These are phyloP conservation scores for Yamadazyma sp. DNA, from an alignment of 1,139 yeast species.

Conservation along the genomic window DNA sequence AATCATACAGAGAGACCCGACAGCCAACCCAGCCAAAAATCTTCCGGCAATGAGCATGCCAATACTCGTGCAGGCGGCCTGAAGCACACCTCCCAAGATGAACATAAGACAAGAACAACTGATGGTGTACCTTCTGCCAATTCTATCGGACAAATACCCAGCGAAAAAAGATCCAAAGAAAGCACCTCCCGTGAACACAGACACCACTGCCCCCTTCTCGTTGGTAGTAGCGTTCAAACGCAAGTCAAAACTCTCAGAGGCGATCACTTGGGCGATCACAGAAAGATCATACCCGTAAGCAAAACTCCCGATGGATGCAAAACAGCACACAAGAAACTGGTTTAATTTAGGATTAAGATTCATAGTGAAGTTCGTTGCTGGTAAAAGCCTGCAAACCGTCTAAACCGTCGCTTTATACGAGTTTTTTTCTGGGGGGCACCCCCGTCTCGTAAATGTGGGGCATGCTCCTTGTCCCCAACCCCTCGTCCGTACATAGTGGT, in stretches of 20 bases:
- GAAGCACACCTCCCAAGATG: conserved; percentile 24
- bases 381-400: too few species aligned
- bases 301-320: conserved; percentile 26
- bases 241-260: conserved; percentile 20
- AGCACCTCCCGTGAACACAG: conserved; percentile 29
- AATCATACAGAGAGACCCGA: conserved; percentile 21
- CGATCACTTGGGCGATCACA: conserved; percentile 25
- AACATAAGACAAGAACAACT: conserved; percentile 19
- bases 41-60: conserved; percentile 25
- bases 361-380: too few species aligned
- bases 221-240: conserved; percentile 19
- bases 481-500: too few species aligned
- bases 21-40: conserved; percentile 23
- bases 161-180: conserved; percentile 26
- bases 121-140: conserved; percentile 22
- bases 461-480: not conserved
- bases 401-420: too few species aligned
- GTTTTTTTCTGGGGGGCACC: too few species aligned
- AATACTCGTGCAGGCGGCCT: conserved; percentile 20
- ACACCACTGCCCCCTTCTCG: conserved; percentile 25
- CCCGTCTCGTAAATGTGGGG: too few species aligned
- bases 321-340: conserved; percentile 27
- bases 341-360: conserved; percentile 20
- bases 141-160: conserved; percentile 18
- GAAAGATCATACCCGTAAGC: conserved; percentile 27